A percentile compares a stretch with the other conserved stretches of the same genome.
These are phyloP conservation scores for Silene noctiflora DNA, from an alignment of 179 eudicot genomes.

Conservation along the genomic window DNA sequence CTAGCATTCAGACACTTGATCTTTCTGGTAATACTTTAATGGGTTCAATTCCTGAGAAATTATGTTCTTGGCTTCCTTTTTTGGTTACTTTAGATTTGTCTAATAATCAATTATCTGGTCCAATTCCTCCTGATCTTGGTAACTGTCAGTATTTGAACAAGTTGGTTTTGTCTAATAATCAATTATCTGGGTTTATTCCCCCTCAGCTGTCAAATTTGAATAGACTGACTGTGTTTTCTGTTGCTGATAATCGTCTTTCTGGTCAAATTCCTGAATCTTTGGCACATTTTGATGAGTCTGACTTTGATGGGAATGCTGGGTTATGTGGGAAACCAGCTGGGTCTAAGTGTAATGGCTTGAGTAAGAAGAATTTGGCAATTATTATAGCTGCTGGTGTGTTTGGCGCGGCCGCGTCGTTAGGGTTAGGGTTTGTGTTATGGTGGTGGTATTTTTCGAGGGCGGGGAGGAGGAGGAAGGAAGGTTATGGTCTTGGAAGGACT, in stretches of 20 bases:
- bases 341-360: conserved; percentile 55
- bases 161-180: conserved; percentile 45
- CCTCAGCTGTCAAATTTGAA: conserved; percentile 50
- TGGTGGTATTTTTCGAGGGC: conserved; percentile 63
- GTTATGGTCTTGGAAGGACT: conserved; percentile 50
- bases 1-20: conserved; percentile 58
- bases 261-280: conserved; percentile 53
- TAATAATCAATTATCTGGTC: conserved; percentile 49
- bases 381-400: conserved; percentile 80
- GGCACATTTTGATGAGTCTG: conserved; percentile 23
- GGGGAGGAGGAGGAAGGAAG: conserved; percentile 44
- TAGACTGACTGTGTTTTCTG: conserved; percentile 51
- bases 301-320: conserved; percentile 53
- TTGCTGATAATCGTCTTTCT: conserved; percentile 49
- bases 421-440: conserved; percentile 79
- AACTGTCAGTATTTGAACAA: conserved; percentile 64
- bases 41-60: conserved; percentile 54
- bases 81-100: conserved; percentile 70
- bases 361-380: conserved; percentile 64
- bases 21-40: conserved; percentile 65
- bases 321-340: conserved; percentile 64
- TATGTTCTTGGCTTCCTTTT: conserved; percentile 79
- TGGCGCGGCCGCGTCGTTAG: conserved; percentile 69
- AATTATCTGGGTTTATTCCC: conserved; percentile 61
- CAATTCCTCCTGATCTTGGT: conserved; percentile 59